Evolutionary conservation across 2,329 filamentous ascomycete species (phyloP).

Genomic region (Curvularia eragrostidis): DNA sequence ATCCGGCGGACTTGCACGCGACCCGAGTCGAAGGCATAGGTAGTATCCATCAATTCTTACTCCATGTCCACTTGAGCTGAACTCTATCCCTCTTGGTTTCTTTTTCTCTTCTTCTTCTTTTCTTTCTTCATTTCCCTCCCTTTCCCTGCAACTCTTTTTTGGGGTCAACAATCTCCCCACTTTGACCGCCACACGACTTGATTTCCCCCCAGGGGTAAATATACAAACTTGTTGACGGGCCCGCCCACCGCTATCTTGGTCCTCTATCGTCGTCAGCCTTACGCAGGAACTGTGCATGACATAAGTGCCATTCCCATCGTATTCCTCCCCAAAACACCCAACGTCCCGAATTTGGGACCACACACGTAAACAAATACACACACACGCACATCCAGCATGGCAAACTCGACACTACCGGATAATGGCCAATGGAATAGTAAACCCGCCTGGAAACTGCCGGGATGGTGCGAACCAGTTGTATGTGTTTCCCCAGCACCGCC

Average conservation of each 20-base stretch:
- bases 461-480: conserved; percentile 53
- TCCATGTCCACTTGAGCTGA: conserved; percentile 6
- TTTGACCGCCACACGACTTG: conserved; percentile 1
- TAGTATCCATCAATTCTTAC: not conserved
- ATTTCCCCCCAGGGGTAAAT: conserved; percentile 1
- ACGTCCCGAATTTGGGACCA: not conserved
- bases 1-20: conserved; percentile 10
- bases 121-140: conserved; percentile 5
- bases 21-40: conserved; percentile 12
- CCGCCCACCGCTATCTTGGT: too few relatives aligned
- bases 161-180: not conserved
- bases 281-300: not conserved
- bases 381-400: conserved; percentile 12
- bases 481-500: conserved; percentile 22
- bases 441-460: conserved; percentile 52
- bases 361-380: too few relatives aligned
- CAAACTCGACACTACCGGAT: conserved; percentile 22
- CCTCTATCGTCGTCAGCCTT: not conserved
- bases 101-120: conserved; percentile 9
- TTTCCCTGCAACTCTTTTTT: conserved; percentile 5
- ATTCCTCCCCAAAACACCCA: not conserved
- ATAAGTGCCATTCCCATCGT: not conserved
- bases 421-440: conserved; percentile 48
- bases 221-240: not conserved
- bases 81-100: too few relatives aligned